Evolutionary conservation across 192 early-diverging fungal species (phyloP).

Genomic region (Entomortierella lignicola): DNA sequence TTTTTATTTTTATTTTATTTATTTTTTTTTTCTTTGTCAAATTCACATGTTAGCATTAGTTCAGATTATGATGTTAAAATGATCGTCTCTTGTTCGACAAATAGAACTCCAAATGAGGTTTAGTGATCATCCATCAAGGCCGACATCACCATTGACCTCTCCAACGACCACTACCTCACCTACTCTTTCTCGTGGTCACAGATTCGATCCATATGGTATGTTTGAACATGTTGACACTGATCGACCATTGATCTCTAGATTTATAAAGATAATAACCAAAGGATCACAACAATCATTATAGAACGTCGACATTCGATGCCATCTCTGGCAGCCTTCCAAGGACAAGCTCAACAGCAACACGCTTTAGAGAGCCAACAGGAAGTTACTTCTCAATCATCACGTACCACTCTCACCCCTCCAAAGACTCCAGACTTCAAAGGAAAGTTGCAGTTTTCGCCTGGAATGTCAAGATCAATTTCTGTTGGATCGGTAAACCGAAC

Average conservation of each 20-base stretch:
- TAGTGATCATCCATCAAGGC: conserved; percentile 6
- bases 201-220: conserved; percentile 53
- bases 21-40: background rate
- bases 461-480: conserved; percentile 39
- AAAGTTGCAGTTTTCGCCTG: conserved; percentile 30
- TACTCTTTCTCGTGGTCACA: conserved; percentile 18
- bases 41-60: background rate
- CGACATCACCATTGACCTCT: conserved; percentile 33
- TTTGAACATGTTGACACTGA: background rate
- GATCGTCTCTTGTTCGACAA: background rate
- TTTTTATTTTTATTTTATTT: background rate
- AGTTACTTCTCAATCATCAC: background rate
- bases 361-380: conserved; percentile 2
- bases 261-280: background rate
- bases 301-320: conserved; percentile 52
- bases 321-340: conserved; percentile 21
- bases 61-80: no score
- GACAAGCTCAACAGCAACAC: conserved; percentile 5
- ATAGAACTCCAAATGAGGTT: conserved; percentile 52
- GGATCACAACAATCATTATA: background rate
- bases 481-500: conserved; percentile 15
- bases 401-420: conserved; percentile 20
- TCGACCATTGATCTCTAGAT: background rate
- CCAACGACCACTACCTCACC: conserved; percentile 26
- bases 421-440: conserved; percentile 21